These are phyloP conservation scores for Chondrostereum purpureum DNA, from an alignment of 1,284 basidiomycete species.

Conservation along the genomic window DNA sequence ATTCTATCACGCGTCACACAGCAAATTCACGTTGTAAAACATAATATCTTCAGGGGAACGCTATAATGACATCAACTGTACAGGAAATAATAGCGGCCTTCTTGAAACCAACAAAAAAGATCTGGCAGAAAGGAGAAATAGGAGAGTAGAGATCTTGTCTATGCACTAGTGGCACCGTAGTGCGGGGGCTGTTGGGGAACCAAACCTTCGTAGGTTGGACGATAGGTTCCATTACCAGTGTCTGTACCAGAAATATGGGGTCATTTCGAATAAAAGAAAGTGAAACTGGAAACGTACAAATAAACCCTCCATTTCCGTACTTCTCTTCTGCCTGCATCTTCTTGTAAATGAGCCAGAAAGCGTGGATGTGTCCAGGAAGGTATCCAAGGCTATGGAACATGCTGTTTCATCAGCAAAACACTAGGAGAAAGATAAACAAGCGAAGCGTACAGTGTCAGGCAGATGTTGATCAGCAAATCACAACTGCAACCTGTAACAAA, in stretches of 20 bases:
- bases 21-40: no score
- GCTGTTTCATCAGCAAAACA: neutral
- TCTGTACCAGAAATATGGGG: no score
- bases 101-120: no score
- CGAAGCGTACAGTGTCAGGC: conserved; percentile 21
- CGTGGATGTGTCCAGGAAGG: conserved; percentile 23
- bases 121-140: neutral
- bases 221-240: conserved; percentile 48
- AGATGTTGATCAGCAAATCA: conserved; percentile 67
- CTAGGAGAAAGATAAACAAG: conserved; percentile 18
- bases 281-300: conserved; percentile 23
- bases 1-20: no score
- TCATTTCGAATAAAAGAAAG: neutral
- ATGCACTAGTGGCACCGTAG: conserved; percentile 31
- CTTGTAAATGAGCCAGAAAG: conserved; percentile 43
- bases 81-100: no score
- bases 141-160: neutral
- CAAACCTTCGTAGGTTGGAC: conserved; percentile 32
- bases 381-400: conserved; percentile 19
- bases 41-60: no score
- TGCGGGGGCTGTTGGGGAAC: conserved; percentile 26
- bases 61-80: no score
- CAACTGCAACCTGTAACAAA: conserved; percentile 69
- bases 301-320: conserved; percentile 43
- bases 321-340: conserved; percentile 51